Evolutionary conservation across 2,329 filamentous ascomycete genomes (phyloP), one percentile per base, ranked within the genome.

Genomic region (Sporothrix phasma): DNA sequence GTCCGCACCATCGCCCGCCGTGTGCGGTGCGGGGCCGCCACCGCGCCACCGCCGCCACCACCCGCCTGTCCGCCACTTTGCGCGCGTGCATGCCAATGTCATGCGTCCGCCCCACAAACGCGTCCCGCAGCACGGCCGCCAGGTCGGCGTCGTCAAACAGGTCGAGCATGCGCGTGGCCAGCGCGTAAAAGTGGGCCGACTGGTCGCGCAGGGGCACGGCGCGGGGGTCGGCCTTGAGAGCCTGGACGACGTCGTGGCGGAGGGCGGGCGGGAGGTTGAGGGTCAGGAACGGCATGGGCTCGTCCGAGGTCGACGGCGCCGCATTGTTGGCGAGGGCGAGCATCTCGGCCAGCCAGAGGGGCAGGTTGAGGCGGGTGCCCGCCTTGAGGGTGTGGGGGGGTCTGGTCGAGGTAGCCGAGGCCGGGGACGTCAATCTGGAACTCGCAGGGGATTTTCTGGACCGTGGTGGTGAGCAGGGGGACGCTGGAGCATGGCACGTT

Each of bases 341-440:
- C 84, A 97, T 93, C 75, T 96, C 90, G 69, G 89, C 92, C 13
- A 99, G 86, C 94, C 94, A 99, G 69, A 97, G 82, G 1, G 94
- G 94, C 0, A 97, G 85, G 67, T 88, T 84, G 54, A 97, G 81
- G 49, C 87, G 86, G 0, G 91, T 93, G 66, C 90, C 89, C 63
- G 87, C 77, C 74, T 93, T 94, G 70, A 97, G 87, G 73, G 89
- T 76, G 37, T 81, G 77, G 2, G 76, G 89, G 83, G 72, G 90
- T 93, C 71, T 92, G 92, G 76, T 96, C 92, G 66, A 99, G 82
- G 74, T 96, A 91, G 69, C 92, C 92, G 53, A 97, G 84, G 64
- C 89, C 87, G 22, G 92, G 88, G 37, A 96, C 87, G 66, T 93
- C 89, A 72, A 97, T 84, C 72, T 96, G 89, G 77, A 97, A 97